Conservation (phyloP, 345 rosid species). For the Eucalyptus caleyi region DNA sequence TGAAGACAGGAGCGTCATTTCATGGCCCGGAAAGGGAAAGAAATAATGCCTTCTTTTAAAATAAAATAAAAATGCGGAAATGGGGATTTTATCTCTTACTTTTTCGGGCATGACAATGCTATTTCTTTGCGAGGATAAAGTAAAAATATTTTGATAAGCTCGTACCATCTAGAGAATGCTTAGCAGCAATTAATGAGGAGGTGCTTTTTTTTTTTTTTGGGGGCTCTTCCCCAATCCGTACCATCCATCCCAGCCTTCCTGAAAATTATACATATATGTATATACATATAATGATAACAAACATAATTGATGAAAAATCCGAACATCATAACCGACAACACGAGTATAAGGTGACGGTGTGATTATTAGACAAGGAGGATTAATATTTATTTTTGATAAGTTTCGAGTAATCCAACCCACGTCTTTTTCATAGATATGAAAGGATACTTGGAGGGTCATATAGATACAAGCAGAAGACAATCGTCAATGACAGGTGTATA, state of each 20-base stretch:
- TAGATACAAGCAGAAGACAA: rapidly evolving
- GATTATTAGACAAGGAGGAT: neutral
- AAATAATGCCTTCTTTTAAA: neutral
- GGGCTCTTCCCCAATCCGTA: neutral
- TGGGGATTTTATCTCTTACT: neutral
- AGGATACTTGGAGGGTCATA: rapidly evolving
- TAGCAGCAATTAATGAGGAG: neutral
- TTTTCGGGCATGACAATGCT: neutral
- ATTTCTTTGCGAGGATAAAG: neutral
- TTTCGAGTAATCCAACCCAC: neutral
- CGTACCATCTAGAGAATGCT: neutral
- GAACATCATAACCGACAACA: neutral
- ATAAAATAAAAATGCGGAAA: neutral
- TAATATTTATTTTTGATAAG: neutral
- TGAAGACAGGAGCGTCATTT: neutral
- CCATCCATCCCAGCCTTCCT: neutral
- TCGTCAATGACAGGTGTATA: rapidly evolving
- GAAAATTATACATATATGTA: neutral
- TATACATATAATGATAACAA: neutral
- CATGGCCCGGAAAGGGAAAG: neutral
- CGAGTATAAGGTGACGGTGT: neutral
- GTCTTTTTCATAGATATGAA: too few species aligned
- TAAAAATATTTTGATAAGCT: neutral
- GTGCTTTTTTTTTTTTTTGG: too few species aligned
- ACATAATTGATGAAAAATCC: neutral